These are phyloP conservation scores for Candida sanyaensis DNA, from an alignment of 1,139 yeast genomes.

Conservation along the genomic window DNA sequence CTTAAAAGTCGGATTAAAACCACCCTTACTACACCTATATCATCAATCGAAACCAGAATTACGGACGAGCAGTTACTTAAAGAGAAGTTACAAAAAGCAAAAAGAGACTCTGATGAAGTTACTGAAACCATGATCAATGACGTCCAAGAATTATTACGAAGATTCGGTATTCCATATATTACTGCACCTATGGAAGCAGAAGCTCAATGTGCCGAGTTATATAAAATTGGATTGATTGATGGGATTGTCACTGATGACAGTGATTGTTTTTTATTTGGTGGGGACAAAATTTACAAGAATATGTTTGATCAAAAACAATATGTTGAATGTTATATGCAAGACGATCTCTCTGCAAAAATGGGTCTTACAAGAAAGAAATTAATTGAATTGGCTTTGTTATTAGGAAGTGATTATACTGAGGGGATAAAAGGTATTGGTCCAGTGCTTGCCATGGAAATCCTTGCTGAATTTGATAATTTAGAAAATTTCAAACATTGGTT, in stretches of 20 bases:
- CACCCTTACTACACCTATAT: conserved; percentile 20
- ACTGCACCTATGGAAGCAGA: conserved; percentile 99
- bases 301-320: conserved; percentile 93
- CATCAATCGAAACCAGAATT: conserved; percentile 33
- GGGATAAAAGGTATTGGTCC: conserved; percentile 94
- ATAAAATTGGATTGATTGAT: conserved; percentile 71
- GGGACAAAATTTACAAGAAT: conserved; percentile 79
- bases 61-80: conserved; percentile 57
- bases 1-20: conserved; percentile 54
- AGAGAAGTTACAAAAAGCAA: conserved; percentile 64
- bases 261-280: conserved; percentile 96
- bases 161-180: conserved; percentile 92
- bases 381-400: conserved; percentile 75
- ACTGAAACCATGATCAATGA: conserved; percentile 84
- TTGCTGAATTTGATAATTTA: conserved; percentile 74
- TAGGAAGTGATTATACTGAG: conserved; percentile 94
- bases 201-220: conserved; percentile 90
- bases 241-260: conserved; percentile 98
- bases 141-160: conserved; percentile 79
- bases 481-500: conserved; percentile 41
- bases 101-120: conserved; percentile 90
- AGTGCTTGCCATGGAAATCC: conserved; percentile 86
- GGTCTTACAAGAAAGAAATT: conserved; percentile 65
- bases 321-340: conserved; percentile 78
- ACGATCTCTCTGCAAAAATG: conserved; percentile 60